Base-by-base conservation (phyloP, 2,329 filamentous ascomycete species). In the Penicillium occitanis region DNA sequence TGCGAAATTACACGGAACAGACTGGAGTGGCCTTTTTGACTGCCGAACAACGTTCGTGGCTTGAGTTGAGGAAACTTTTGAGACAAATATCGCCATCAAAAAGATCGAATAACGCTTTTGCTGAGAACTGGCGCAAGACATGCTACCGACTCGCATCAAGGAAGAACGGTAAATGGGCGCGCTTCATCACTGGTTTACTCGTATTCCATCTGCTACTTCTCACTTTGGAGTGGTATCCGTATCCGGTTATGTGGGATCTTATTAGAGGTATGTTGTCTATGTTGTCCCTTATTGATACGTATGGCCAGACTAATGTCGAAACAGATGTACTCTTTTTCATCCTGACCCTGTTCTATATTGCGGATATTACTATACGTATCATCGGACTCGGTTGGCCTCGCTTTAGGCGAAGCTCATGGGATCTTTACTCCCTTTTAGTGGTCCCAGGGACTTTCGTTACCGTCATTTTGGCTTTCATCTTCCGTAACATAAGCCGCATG, bases 1-100 rank as follows among this genome's bases (percentile, higher is more conserved):
- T 99, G 95, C 92, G 95, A 68, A 99, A 97, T 77, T 99, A 99
- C 79, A 99, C 95, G 0, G 95, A 99, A 79, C 93, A 98, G 79
- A 99, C 95, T 0, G 95, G 95, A 1, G 95, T 99, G 51, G 95
- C 95, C 2, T 99, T 94, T 76, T 82, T 99, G 72, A 99, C 95
- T 0, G 90, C 93, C 0, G 95, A 99, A 73, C 95, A 99, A 76
- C 89, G 95, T 71, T 97, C 94, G 0, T 99, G 95, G 95, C 86
- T 99, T 14, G 95, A 99, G 77, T 80, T 99, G 71, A 87, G 95
- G 66, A 99, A 99, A 79, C 83, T 97, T 28, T 82, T 99, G 46
- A 87, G 92, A 61, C 95, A 98, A 76, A 93, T 99, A 11, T 94
- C 93, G 3, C 95, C 95, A 3, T 97, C 95, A 0, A 98, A 97